Conservation (phyloP, 352 stramenopile genomes). For the Globisporangium solare region DNA sequence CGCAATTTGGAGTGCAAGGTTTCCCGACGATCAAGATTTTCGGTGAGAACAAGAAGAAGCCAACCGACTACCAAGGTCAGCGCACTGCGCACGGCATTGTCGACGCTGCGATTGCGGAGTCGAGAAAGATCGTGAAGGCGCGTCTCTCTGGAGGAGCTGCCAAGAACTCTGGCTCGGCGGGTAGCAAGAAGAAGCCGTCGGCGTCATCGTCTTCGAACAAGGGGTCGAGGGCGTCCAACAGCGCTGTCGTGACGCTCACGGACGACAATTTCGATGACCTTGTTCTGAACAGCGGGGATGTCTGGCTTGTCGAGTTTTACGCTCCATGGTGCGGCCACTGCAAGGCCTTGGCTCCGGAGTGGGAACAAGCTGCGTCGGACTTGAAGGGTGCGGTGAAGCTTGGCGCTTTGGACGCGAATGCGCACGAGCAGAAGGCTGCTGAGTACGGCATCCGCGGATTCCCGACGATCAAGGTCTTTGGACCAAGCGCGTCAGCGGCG, state of each 20-base stretch:
- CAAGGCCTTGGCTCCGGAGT: constrained; percentile 89
- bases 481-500: constrained; percentile 49
- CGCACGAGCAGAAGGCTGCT: constrained; percentile 85
- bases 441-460: constrained; percentile 92
- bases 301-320: constrained; percentile 92
- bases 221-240: constrained; percentile 34
- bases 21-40: constrained; percentile 96
- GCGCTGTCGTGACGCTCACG: constrained; percentile 85
- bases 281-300: constrained; percentile 87
- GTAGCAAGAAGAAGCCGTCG: constrained; percentile 29
- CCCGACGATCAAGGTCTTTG: constrained; percentile 95
- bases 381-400: constrained; percentile 88
- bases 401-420: constrained; percentile 90
- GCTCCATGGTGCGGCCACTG: constrained; percentile 92
- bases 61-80: constrained; percentile 72
- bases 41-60: constrained; percentile 72
- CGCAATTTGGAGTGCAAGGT: constrained; percentile 86
- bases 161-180: constrained; percentile 34
- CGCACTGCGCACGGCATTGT: constrained; percentile 84
- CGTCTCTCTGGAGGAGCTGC: constrained; percentile 58
- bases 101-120: constrained; percentile 66
- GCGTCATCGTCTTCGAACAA: constrained; percentile 16
- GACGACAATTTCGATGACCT: constrained; percentile 90
- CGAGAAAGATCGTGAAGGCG: constrained; percentile 73
- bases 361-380: constrained; percentile 86